phyloP scores from a whole-genome alignment of 306 rosid genomes.

The Cucurbita moschata region DNA sequence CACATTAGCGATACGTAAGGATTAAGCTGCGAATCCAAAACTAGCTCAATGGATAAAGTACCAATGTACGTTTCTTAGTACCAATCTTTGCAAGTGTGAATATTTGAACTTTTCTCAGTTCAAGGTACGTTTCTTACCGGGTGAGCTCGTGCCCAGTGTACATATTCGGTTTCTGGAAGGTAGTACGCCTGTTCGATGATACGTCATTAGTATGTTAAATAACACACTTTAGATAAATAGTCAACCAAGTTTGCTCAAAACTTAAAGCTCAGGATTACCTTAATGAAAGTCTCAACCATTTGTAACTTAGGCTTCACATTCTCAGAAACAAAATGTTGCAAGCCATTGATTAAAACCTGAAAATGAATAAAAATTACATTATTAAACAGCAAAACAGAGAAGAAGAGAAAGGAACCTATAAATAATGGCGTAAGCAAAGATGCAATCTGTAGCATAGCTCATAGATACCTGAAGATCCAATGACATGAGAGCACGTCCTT shows the following conservation, averaged over 20 bases:
- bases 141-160: slow-evolving; percentile 86
- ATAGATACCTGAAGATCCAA: slow-evolving; percentile 72
- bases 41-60: background rate
- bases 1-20: background rate
- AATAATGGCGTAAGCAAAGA: slow-evolving; percentile 6
- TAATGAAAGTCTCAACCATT: slow-evolving; percentile 77
- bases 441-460: background rate
- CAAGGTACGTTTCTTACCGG: slow-evolving; percentile 41
- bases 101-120: background rate
- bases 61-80: background rate
- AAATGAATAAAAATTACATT: slow-evolving; percentile 9
- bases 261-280: slow-evolving; percentile 34
- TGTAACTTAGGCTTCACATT: slow-evolving; percentile 78
- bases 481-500: slow-evolving; percentile 95
- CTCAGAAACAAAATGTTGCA: slow-evolving; percentile 63
- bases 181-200: slow-evolving; percentile 68
- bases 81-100: background rate
- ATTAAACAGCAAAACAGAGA: slow-evolving; percentile 12
- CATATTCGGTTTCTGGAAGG: slow-evolving; percentile 92
- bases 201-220: slow-evolving; percentile 3
- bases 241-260: background rate
- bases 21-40: background rate
- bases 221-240: background rate
- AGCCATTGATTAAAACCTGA: slow-evolving; percentile 94
- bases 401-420: background rate